Conservation (phyloP, 2,329 filamentous ascomycete species). For the Apiospora sp. region DNA sequence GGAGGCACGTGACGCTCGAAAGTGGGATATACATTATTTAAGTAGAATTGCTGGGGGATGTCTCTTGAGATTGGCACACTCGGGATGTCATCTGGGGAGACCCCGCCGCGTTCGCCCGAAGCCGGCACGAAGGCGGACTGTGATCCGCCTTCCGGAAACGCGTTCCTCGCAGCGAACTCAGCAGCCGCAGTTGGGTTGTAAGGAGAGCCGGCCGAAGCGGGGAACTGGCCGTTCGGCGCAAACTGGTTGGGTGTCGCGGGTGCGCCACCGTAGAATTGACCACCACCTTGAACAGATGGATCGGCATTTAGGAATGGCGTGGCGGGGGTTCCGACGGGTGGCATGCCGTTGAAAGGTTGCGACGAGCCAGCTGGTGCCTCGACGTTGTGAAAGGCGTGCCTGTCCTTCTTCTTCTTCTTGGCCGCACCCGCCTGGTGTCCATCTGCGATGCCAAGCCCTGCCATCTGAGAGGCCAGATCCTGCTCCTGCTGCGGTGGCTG, state of each 20-base stretch:
- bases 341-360: conserved; percentile 74
- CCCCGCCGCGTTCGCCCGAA: conserved; percentile 70
- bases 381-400: conserved; percentile 89
- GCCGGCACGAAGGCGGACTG: conserved; percentile 61
- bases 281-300: conserved; percentile 51
- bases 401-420: conserved; percentile 89
- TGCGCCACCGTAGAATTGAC: conserved; percentile 55
- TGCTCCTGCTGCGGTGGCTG: conserved; percentile 42
- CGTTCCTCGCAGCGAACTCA: conserved; percentile 55
- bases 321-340: conserved; percentile 62
- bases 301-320: conserved; percentile 67
- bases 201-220: conserved; percentile 61
- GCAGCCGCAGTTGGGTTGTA: conserved; percentile 56
- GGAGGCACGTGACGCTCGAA: conserved; percentile 94
- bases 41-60: conserved; percentile 80
- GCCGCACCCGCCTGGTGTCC: conserved; percentile 52
- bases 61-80: conserved; percentile 90
- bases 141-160: conserved; percentile 45
- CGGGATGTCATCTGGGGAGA: conserved; percentile 92
- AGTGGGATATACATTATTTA: conserved; percentile 89
- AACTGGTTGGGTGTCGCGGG: conserved; percentile 59
- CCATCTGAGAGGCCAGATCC: conserved; percentile 77
- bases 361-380: conserved; percentile 74
- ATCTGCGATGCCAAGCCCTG: conserved; percentile 73
- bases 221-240: conserved; percentile 59